phyloP scores from a whole-genome alignment of 108 stramenopile genomes.

The Skeletonema menzelii region DNA sequence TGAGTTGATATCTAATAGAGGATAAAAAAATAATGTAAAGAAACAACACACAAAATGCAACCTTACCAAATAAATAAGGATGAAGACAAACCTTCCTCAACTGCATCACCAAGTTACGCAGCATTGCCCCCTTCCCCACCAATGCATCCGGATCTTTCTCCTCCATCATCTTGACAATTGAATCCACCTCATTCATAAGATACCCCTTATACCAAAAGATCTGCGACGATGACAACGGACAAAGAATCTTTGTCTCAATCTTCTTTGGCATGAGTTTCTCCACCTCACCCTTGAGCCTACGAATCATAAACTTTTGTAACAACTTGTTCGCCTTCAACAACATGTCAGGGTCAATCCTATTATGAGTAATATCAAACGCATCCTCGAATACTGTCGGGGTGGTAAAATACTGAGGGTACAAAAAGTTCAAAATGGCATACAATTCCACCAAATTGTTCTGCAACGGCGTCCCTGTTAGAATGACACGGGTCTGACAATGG shows the following conservation, averaged over 20 bases:
- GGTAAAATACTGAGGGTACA: constrained; percentile 64
- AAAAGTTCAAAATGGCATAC: constrained; percentile 67
- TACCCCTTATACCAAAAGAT: constrained; percentile 68
- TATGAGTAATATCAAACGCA: constrained; percentile 76
- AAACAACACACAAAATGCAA: too few species aligned
- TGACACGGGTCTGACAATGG: constrained; percentile 47
- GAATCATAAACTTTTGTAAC: constrained; percentile 69
- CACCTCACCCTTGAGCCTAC: constrained; percentile 71
- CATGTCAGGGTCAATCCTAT: constrained; percentile 57
- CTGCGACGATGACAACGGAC: constrained; percentile 60
- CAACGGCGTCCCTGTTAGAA: constrained; percentile 88
- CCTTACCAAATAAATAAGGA: constrained; percentile 58
- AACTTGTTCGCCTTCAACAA: constrained; percentile 67
- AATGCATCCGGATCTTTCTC: constrained; percentile 15
- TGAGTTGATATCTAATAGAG: not conserved
- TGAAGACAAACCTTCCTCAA: constrained; percentile 75
- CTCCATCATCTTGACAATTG: constrained; percentile 30
- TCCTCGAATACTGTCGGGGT: constrained; percentile 65
- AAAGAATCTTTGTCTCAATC: constrained; percentile 76
- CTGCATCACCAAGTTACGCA: constrained; percentile 74
- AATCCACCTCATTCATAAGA: constrained; percentile 62
- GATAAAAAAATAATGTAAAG: too few species aligned
- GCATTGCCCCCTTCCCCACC: constrained; percentile 8
- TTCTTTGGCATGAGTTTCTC: constrained; percentile 71
- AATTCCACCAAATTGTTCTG: constrained; percentile 86